Percentiles rank a stretch among this genome's conserved stretches.
Conservation (phyloP, 2,329 filamentous ascomycete genomes). For the Apiospora pterosperma region DNA sequence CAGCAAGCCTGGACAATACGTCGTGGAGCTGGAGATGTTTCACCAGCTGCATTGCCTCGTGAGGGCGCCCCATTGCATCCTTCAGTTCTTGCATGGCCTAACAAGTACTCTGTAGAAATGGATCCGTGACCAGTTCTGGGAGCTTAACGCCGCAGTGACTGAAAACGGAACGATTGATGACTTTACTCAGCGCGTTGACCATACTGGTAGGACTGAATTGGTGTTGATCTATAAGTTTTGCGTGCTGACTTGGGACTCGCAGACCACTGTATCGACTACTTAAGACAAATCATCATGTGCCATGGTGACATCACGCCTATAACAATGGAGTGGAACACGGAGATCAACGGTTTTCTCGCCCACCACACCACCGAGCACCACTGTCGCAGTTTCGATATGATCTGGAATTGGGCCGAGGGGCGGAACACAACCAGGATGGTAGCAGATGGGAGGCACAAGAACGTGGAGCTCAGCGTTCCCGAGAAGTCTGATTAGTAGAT, state of each 20-base stretch:
- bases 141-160: neutral
- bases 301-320: conserved; percentile 2
- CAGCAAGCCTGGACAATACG: neutral
- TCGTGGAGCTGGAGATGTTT: neutral
- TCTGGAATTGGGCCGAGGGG: neutral
- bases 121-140: neutral
- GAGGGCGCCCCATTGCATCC: no score
- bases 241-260: no score
- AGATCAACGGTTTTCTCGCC: neutral
- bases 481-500: no score
- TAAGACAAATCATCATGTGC: neutral
- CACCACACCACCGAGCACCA: neutral
- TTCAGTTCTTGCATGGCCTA: neutral
- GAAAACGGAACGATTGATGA: neutral
- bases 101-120: conserved; percentile 1
- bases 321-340: neutral
- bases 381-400: neutral
- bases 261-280: neutral
- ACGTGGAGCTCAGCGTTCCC: no score
- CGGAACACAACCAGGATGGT: neutral
- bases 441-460: neutral
- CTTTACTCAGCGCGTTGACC: neutral
- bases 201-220: neutral
- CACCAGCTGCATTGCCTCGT: conserved; percentile 1
- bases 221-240: neutral